Base-by-base conservation (phyloP, 139 green algal genomes). In the Astrephomene gubernaculifera region DNA sequence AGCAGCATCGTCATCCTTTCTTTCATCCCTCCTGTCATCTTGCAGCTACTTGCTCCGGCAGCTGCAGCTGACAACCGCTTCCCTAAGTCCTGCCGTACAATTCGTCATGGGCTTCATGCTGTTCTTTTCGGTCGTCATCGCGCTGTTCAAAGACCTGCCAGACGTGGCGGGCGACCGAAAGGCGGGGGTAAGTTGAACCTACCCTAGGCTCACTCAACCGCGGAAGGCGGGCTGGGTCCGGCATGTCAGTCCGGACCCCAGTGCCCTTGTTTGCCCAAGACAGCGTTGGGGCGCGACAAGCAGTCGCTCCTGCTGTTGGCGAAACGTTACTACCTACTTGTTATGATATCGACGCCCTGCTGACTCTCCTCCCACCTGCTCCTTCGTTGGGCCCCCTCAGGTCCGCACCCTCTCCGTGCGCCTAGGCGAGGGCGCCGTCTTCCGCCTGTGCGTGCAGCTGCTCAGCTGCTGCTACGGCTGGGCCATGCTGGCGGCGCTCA, bases 131-230 rank as follows among this genome's bases (percentile, higher is more conserved):
- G 85, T 98, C 19, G 97, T 98, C 44, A 99, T 99, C 65, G 97
- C 97, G 1, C 90, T 99, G 35, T 99, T 99, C 92, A 99, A 99
- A 75, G 97, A 99, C 87, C 94, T 99, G 39, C 97, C 97, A 1
- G 97, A 99, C 79, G 88, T 97, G 3, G 89, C 91, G 70, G 97
- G 97, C 0, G 97, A 99, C 85, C 70, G 52, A 0, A 57, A 89
- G 53, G 76, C 76, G 5, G 76, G 76, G 60, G 41, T 83, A 41
- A 71, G 74, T 54, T 9, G 54, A 38, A 12, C 36, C 36, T 57
- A n/a, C n/a, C n/a, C n/a, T n/a, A n/a, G n/a, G n/a, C n/a, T n/a
- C n/a, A n/a, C n/a, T n/a, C n/a, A n/a, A n/a, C n/a, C n/a, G n/a
- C n/a, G n/a, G n/a, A n/a, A n/a, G n/a, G n/a, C n/a, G n/a, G n/a